Percentiles rank a stretch among this genome's conserved stretches.
Conservation (phyloP, 768 basidiomycete species). For the Asterophora lycoperdoides region DNA sequence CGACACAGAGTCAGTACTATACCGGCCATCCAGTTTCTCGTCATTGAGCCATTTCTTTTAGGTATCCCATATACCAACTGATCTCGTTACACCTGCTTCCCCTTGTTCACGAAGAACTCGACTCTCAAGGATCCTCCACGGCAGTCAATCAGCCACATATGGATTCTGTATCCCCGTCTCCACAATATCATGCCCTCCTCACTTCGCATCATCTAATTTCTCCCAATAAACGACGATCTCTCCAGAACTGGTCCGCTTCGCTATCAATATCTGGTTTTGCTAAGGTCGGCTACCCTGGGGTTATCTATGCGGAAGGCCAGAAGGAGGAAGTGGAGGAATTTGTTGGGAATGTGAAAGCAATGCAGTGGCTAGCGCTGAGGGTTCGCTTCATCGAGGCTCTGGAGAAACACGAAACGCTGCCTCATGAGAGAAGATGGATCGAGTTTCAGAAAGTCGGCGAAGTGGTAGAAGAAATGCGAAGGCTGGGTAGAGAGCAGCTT, state of each 20-base stretch:
- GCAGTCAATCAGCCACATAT: not conserved
- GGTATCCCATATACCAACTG: constrained; percentile 60
- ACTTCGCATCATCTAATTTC: constrained; percentile 74
- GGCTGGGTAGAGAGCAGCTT: constrained; percentile 48
- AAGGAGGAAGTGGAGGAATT: constrained; percentile 56
- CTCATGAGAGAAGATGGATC: constrained; percentile 38
- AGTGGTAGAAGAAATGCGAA: constrained; percentile 63
- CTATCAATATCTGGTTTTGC: constrained; percentile 61
- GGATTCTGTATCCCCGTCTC: constrained; percentile 5
- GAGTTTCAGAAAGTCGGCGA: constrained; percentile 71
- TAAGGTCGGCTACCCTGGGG: constrained; percentile 71
- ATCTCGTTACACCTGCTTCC: constrained; percentile 56
- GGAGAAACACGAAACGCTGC: constrained; percentile 15
- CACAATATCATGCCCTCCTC: constrained; percentile 54
- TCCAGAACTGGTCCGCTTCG: constrained; percentile 52
- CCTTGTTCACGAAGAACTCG: constrained; percentile 40
- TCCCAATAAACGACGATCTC: constrained; percentile 54
- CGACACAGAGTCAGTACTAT: constrained; percentile 28
- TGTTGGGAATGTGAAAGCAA: constrained; percentile 59
- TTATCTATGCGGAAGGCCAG: constrained; percentile 66
- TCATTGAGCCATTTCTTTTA: constrained; percentile 22
- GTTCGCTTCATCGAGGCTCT: constrained; percentile 54
- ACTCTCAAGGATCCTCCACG: not conserved
- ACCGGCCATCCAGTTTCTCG: not conserved
- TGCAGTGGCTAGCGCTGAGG: constrained; percentile 76